Base-by-base conservation (phyloP, 2,329 filamentous ascomycete genomes). In the Aspergillus fischeri region DNA sequence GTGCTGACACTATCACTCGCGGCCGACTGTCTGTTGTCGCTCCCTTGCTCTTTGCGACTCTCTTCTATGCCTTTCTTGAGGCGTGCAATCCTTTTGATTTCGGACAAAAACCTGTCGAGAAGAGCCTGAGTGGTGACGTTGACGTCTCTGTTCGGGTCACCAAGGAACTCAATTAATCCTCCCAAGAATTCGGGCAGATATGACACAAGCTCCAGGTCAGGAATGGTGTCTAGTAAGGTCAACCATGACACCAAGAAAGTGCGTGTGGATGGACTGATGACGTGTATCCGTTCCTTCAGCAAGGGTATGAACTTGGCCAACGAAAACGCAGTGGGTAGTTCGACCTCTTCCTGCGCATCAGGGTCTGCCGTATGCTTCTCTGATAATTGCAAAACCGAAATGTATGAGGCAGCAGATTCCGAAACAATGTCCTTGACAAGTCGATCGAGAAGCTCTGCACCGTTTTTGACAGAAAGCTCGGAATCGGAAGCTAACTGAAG, bases 171-270 rank as follows among this genome's bases (percentile, higher is more conserved):
- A 65, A 99, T 86, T 45, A 99, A 78, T 0, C 93, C 94, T 27
- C 86, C 89, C 1, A 99, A 80, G 67, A 99, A 99, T 51, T 93
- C 91, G 1, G 94, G 95, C 25, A 99, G 79, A 71, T 92, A 96
- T 3, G 90, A 89, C 41, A 99, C 93, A 21, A 99, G 85, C 73
- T 99, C 95, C 45, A 99, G 80, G 70, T 99, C 95, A 0, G 94
- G 94, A 65, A 99, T 97, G 1, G 92, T 97, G 73, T 99, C 94
- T 21, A 99, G 81, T 17, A 99, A 77, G 3, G 89, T 95, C 57
- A 99, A 91, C 94, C 94, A 99, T 32, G 91, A 92, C 2, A 99
- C 94, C 14, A 99, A 81, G 67, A 99, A 99, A 14, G 91, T 96
- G 52, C 94, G 84, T 3, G 93, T 97, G 70, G 95, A 97, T 0